Evolutionary conservation across 2,329 filamentous ascomycete species (phyloP).

Genomic region (Aquanectria penicillioides): DNA sequence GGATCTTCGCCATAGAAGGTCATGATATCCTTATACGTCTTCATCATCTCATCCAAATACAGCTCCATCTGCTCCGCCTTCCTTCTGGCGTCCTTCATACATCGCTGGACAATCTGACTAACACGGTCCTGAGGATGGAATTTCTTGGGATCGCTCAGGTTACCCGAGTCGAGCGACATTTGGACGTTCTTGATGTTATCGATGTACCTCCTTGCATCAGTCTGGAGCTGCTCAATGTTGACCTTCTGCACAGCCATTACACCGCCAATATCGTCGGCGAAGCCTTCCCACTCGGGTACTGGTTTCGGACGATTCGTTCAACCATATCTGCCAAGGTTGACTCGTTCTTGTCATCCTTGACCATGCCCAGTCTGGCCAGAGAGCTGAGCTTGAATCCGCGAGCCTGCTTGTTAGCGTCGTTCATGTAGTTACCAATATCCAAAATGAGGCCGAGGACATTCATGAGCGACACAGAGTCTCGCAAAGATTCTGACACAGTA

Average conservation of each 20-base stretch:
- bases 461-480: slow-evolving; percentile 93
- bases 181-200: slow-evolving; percentile 96
- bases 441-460: slow-evolving; percentile 95
- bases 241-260: slow-evolving; percentile 87
- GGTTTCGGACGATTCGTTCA: slow-evolving; percentile 93
- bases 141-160: slow-evolving; percentile 94
- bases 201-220: slow-evolving; percentile 91
- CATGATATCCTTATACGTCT: slow-evolving; percentile 95
- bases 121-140: slow-evolving; percentile 98
- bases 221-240: slow-evolving; percentile 90
- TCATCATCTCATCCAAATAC: slow-evolving; percentile 91
- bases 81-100: slow-evolving; percentile 95
- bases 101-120: slow-evolving; percentile 87
- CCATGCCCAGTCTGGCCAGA: slow-evolving; percentile 91
- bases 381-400: slow-evolving; percentile 98
- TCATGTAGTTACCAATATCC: slow-evolving; percentile 99
- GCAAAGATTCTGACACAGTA: slow-evolving; percentile 84
- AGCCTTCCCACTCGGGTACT: slow-evolving; percentile 95
- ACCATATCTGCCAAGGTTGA: slow-evolving; percentile 95
- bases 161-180: slow-evolving; percentile 89
- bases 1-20: slow-evolving; percentile 96
- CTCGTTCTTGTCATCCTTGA: slow-evolving; percentile 99
- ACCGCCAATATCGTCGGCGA: slow-evolving; percentile 83
- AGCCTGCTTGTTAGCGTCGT: slow-evolving; percentile 98
- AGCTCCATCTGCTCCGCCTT: slow-evolving; percentile 97